phyloP scores from a whole-genome alignment of 306 rosid species.

The Citrullus colocynthis region DNA sequence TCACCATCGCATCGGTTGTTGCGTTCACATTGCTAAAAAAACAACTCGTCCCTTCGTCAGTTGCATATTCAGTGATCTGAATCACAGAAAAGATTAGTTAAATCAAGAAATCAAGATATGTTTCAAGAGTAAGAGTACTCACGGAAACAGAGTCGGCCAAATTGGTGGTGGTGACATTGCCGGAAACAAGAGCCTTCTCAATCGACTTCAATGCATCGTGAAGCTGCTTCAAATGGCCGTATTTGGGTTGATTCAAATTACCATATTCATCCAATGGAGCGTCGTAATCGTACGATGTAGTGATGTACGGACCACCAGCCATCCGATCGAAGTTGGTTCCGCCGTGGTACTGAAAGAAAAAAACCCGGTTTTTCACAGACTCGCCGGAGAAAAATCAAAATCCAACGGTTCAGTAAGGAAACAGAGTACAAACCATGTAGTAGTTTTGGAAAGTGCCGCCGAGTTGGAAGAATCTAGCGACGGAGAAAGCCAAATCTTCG shows the following conservation, averaged over 20 bases:
- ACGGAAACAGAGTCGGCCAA: slow-evolving; percentile 31
- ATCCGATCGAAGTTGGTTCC: slow-evolving; percentile 53
- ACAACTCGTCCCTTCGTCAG: slow-evolving; percentile 26
- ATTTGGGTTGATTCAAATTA: slow-evolving; percentile 42
- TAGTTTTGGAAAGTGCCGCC: slow-evolving; percentile 59
- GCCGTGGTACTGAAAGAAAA: slow-evolving; percentile 34
- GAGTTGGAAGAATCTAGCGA: slow-evolving; percentile 40
- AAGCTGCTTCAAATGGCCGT: slow-evolving; percentile 43
- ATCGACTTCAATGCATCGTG: slow-evolving; percentile 31
- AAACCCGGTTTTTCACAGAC: not conserved
- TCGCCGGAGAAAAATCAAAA: not conserved
- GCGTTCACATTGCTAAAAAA: slow-evolving; percentile 33
- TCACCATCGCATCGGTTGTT: slow-evolving; percentile 28
- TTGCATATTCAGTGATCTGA: slow-evolving; percentile 30
- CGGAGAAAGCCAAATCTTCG: slow-evolving; percentile 44
- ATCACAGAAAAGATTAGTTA: too few relatives aligned
- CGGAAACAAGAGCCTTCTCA: slow-evolving; percentile 27
- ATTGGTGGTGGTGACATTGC: slow-evolving; percentile 17
- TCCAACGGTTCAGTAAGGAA: not conserved
- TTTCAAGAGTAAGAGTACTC: not conserved
- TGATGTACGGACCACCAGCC: slow-evolving; percentile 44
- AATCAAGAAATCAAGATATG: too few relatives aligned
- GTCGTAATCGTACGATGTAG: slow-evolving; percentile 46
- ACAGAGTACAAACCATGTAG: slow-evolving; percentile 26
- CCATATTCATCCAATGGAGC: slow-evolving; percentile 58